Base-by-base conservation (phyloP, 441 rosid genomes). In the Adansonia madagascariensis region DNA sequence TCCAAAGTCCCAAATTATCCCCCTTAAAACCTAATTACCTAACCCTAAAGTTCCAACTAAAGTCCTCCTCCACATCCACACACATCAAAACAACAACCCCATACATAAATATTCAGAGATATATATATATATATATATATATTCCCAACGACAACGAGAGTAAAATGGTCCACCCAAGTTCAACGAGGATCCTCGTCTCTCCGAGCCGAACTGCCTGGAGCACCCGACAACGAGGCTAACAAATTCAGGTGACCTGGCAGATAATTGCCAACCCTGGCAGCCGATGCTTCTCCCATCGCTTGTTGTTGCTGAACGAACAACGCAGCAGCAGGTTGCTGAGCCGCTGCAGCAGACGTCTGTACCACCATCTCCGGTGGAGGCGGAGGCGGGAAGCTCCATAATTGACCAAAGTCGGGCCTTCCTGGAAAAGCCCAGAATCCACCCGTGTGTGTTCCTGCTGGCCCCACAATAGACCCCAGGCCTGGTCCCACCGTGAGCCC, bases 241-340 rank as follows among this genome's bases (percentile, higher is more conserved):
- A 94, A 89, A 82, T 94, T 94, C 52, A 94, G 87, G 85, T 94
- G 97, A 6, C 98, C 97, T 0, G 98, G 98, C 43, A 94, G 90
- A 85, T 92, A 94, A 80, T 92, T 93, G 31, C 97, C 97, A 1
- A 93, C 90, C 75, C 98, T 85, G 3, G 98, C 98, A 4, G 97
- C 98, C 31, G 98, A 94, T 39, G 97, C 97, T 85, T 94, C 98
- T 47, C 97, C 98, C 82, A 90, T 88, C 1, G 93, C 91, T 44
- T 86, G 91, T 73, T 93, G 98, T 46, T 94, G 97, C 65, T 86
- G 93, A 27, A 88, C 77, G 64, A 94, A 92, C 9, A 92, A 80
- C 6, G 92, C 88, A 3, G 92, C 83, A 2, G 91, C 79, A 41
- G 88, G 80, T 66, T 87, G 91, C 77, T 88, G 90, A 56, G 84